Conservation (phyloP, 1,284 basidiomycete species). For the Trametes versicolor region DNA sequence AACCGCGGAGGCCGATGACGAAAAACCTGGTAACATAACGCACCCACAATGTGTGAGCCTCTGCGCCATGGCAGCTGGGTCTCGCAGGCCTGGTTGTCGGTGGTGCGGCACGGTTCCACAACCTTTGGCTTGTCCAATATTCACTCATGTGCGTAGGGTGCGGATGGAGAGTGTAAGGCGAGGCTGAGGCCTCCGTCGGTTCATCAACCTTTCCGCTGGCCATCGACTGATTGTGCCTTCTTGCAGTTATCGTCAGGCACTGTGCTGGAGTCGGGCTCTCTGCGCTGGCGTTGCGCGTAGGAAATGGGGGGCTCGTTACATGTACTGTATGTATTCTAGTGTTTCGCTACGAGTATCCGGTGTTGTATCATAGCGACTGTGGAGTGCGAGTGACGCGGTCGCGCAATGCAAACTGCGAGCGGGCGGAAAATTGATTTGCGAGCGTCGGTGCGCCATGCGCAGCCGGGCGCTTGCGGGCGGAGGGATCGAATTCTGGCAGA, state of each 20-base stretch:
- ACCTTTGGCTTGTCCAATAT: conserved; percentile 19
- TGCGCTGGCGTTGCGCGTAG: background rate
- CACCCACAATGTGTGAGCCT: conserved; percentile 58
- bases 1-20: conserved; percentile 60
- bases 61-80: conserved; percentile 14
- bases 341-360: background rate
- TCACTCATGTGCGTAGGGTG: conserved; percentile 57
- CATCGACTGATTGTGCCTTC: conserved; percentile 18
- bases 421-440: conserved; percentile 6
- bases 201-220: conserved; percentile 7
- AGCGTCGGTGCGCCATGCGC: background rate
- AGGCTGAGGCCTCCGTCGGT: conserved; percentile 69
- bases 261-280: no score
- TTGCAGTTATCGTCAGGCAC: background rate
- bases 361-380: background rate
- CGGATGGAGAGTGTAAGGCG: conserved; percentile 84
- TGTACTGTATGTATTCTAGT: background rate
- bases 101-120: conserved; percentile 21
- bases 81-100: background rate
- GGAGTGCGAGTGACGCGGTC: background rate
- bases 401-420: background rate
- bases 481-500: conserved; percentile 19
- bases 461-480: conserved; percentile 14
- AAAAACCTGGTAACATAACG: conserved; percentile 88
- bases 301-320: background rate